Base-by-base conservation (phyloP, 2,329 filamentous ascomycete species). In the Penicillium sp. region DNA sequence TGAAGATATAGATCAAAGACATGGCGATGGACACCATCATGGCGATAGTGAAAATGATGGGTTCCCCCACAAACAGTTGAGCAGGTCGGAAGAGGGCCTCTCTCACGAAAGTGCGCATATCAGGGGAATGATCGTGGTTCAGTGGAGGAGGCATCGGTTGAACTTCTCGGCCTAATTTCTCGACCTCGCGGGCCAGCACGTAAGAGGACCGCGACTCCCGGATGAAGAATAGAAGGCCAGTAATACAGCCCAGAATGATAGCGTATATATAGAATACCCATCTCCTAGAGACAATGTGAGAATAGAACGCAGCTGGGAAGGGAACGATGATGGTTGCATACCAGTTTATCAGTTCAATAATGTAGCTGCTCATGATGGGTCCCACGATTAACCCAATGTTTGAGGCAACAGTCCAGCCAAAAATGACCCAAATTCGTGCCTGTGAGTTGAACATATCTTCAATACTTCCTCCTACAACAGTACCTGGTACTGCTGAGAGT, bases 381-480 rank as follows among this genome's bases (percentile, higher is more conserved):
- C n/a, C n/a, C n/a, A n/a, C n/a, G n/a, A n/a, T n/a, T n/a, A n/a
- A n/a, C n/a, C 69, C 73, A 5, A 68, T 46, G 1, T 67, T 71
- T 0, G 69, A 61, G 3, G 58, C 59, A 10, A 60, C 57, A 25
- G 64, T 64, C 67, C 71, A 75, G 2, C 65, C 38, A 29, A 69
- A 67, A 1, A 75, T 59, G 3, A 70, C 47, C 70, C 70, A 75
- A 3, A 73, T 65, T 4, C 73, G 62, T 13, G 57, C 55, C 33
- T 60, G 59, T 2, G 63, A 58, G 34, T 73, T 65, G 53, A 65
- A 75, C 53, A 76, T 65, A 48, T 76, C 72, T 43, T 76, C 73
- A 19, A 75, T 63, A 34, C 67, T 72, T 0, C 73, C 71, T 0
- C 67, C 62, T 3, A 69, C 64, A 6, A 75, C 66, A 4, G 70